Evolutionary conservation across 2,329 filamentous ascomycete genomes (phyloP), one percentile per base, ranked within the genome.

Genomic region (Aspergillus fischeri): DNA sequence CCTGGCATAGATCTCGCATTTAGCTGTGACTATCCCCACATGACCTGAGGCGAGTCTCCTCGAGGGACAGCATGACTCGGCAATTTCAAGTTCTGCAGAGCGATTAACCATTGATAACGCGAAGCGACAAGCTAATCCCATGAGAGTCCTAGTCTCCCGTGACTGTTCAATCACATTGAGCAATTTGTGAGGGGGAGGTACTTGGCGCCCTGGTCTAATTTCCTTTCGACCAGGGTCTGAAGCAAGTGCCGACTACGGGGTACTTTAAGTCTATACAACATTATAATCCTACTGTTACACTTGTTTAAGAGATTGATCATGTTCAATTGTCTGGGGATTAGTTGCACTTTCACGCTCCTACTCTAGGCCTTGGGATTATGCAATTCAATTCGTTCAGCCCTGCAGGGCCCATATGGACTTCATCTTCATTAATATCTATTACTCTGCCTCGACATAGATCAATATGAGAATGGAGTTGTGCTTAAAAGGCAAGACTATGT

Each of bases 271-370:
- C 9, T 51, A 20, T 55, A 55, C 53, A 32, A 55, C 53, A 50
- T 10, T 35, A 20, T 10, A 42, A 55, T 55, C 53, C 53, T 55
- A 55, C 53, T 51, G 53, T 55, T 55, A 35, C 53, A 47, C 44
- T 44, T 38, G 29, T 14, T 42, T 8, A 9, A 14, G 4, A 47
- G 3, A 24, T 24, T 47, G 24, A 14, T 11, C 4, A 21, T n/a
- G n/a, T 44, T 21, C 4, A 6, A 25, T 24, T 47, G 10, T 27
- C 44, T 47, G 17, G 7, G n/a, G 9, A 20, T 21, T 4, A 4
- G 41, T n/a, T 11, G n/a, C n/a, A 9, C 8, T 44, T 21, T n/a
- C n/a, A 21, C 3, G n/a, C 41, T n/a, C 29, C 11, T 35, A 29
- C 29, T 14, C 29, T 35, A 0, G 11, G 11, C 29, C 29, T 14